Evolutionary conservation across 1,139 yeast genomes (phyloP), one percentile per base, ranked within the genome.

Genomic region (Kurtzmaniella quercitrusa): DNA sequence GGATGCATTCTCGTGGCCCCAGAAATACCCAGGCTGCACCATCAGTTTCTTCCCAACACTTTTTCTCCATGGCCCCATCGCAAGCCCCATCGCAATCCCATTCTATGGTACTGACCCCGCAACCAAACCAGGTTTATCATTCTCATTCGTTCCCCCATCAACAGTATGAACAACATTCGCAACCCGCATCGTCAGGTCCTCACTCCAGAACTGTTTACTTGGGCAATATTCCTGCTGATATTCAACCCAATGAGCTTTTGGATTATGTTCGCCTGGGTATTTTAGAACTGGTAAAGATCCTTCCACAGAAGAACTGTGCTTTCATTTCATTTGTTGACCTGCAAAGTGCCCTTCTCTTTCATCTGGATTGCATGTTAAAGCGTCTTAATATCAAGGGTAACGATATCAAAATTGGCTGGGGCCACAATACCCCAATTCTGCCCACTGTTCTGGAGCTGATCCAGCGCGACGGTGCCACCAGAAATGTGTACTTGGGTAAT

Each of bases 191-290:
- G 15, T 42, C 59, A 20, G 67, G 70, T 21, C 85, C 85, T 1
- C 88, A 89, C 23, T 82, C 88, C 16, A 77, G 97, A 59, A 88
- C 98, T 0, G 95, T 93, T 6, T 88, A 89, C 59, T 70, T 93
- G 53, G 97, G 97, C 11, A 89, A 88, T 57, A 77, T 93, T 37
- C 97, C 98, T 1, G 65, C 75, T n/a, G 88, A 84, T 50, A 74
- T 89, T 45, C 80, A 89, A 22, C 82, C 94, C 3, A 82, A 85
- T 54, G 96, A 88, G 55, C 67, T 93, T 43, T 72, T 93, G 56
- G 93, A 88, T 59, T 93, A 88, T 59, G 96, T 93, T 23, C 79
- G 95, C 52, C 84, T 95, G 23, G 98, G 98, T 19, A 82, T 89
- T 17, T 80, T 93, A 46, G 98, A 93, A 65, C 81, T 80, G 46